These are phyloP conservation scores for Trichoderma semiorbis DNA, from an alignment of 2,329 filamentous ascomycete species.

Conservation along the genomic window DNA sequence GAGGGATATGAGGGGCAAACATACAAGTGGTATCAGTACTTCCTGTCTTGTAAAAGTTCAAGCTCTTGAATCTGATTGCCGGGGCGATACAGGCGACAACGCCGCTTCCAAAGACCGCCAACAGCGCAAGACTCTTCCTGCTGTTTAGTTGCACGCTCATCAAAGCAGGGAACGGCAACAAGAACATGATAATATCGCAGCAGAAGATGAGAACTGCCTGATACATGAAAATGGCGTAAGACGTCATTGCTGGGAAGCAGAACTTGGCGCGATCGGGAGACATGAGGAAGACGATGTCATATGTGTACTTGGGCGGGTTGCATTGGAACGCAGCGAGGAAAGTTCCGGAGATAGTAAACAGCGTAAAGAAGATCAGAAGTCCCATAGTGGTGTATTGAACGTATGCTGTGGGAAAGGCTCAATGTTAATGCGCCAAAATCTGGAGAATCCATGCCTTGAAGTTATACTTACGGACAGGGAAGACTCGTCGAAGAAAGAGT, in stretches of 20 bases:
- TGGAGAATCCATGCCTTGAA: neutral
- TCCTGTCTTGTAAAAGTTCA: slow-evolving; percentile 1
- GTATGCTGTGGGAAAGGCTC: neutral
- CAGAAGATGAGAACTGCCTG: neutral
- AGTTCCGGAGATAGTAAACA: neutral
- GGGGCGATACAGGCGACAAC: neutral
- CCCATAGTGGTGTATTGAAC: neutral
- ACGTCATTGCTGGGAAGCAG: neutral
- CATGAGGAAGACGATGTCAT: neutral
- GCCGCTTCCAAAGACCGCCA: neutral
- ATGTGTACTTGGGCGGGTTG: slow-evolving; percentile 4
- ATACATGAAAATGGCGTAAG: neutral
- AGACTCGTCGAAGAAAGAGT: slow-evolving; percentile 1
- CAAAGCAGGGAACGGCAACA: neutral
- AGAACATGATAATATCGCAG: neutral
- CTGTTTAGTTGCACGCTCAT: neutral
- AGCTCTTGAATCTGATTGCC: neutral
- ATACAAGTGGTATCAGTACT: neutral
- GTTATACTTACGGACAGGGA: neutral
- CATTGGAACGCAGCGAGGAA: neutral
- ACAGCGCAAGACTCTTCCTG: neutral
- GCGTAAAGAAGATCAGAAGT: neutral
- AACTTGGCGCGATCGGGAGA: neutral
- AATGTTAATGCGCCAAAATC: neutral
- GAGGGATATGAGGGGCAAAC: neutral